These are phyloP conservation scores for Tinospora cordifolia DNA, from an alignment of 164 flowering plant species.

Conservation along the genomic window DNA sequence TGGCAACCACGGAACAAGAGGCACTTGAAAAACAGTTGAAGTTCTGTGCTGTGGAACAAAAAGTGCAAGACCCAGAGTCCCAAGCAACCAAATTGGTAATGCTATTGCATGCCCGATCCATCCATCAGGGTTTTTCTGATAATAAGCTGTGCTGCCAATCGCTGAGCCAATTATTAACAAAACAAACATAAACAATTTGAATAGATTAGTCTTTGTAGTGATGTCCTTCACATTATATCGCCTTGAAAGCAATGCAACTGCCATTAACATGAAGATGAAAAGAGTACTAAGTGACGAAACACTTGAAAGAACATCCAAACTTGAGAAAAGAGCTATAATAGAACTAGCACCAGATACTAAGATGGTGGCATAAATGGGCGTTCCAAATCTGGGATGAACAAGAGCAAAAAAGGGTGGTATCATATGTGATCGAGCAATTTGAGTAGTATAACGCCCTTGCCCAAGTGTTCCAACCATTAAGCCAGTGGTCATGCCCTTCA, in stretches of 20 bases:
- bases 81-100: slow-evolving; percentile 45
- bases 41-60: slow-evolving; percentile 37
- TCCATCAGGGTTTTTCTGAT: slow-evolving; percentile 27
- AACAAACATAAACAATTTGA: slow-evolving; percentile 35
- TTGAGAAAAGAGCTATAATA: slow-evolving; percentile 51
- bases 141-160: slow-evolving; percentile 35
- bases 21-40: slow-evolving; percentile 76
- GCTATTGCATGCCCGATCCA: slow-evolving; percentile 55
- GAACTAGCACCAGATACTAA: slow-evolving; percentile 36
- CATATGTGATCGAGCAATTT: slow-evolving; percentile 79
- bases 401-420: slow-evolving; percentile 78
- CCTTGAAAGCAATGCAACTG: slow-evolving; percentile 66
- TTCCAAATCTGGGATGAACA: slow-evolving; percentile 68
- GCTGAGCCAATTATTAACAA: slow-evolving; percentile 43
- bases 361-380: slow-evolving; percentile 68
- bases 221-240: slow-evolving; percentile 51
- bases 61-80: slow-evolving; percentile 42
- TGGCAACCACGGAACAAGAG: slow-evolving; percentile 85
- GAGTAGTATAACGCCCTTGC: slow-evolving; percentile 78
- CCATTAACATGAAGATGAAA: slow-evolving; percentile 74
- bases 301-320: slow-evolving; percentile 65
- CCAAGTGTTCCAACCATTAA: slow-evolving; percentile 65
- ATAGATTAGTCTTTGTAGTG: slow-evolving; percentile 27
- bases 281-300: slow-evolving; percentile 66
- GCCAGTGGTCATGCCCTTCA: slow-evolving; percentile 80